These are phyloP conservation scores for Fragaria nilgerrensis DNA, from an alignment of 306 rosid genomes.

Conservation along the genomic window DNA sequence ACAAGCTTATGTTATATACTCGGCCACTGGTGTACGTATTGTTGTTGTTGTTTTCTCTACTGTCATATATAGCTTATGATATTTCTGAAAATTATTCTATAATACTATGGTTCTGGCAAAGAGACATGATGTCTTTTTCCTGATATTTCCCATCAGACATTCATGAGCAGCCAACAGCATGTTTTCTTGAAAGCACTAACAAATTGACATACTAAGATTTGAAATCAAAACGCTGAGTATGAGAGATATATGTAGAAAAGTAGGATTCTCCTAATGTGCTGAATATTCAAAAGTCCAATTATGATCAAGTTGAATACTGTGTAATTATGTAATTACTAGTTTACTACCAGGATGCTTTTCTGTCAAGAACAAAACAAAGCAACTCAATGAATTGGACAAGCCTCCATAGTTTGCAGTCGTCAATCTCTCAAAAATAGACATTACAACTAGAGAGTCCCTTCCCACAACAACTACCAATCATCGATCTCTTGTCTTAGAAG, in stretches of 20 bases:
- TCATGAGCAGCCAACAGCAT: background rate
- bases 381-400: background rate
- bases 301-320: background rate
- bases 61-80: no score
- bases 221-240: background rate
- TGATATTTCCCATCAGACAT: background rate
- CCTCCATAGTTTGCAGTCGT: background rate
- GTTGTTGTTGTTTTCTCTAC: background rate
- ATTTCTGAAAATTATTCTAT: no score
- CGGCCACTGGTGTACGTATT: background rate
- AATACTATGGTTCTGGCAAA: background rate
- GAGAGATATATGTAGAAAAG: background rate
- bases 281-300: background rate
- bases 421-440: background rate
- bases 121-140: no score
- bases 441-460: background rate
- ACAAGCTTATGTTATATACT: background rate
- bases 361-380: background rate
- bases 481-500: background rate
- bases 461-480: background rate
- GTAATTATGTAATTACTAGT: no score
- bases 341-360: background rate
- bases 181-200: background rate
- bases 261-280: background rate
- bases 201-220: background rate